A percentile compares a stretch with the other conserved stretches of the same genome.
Conservation (phyloP, 1,139 yeast genomes). For the Candida sp. region DNA sequence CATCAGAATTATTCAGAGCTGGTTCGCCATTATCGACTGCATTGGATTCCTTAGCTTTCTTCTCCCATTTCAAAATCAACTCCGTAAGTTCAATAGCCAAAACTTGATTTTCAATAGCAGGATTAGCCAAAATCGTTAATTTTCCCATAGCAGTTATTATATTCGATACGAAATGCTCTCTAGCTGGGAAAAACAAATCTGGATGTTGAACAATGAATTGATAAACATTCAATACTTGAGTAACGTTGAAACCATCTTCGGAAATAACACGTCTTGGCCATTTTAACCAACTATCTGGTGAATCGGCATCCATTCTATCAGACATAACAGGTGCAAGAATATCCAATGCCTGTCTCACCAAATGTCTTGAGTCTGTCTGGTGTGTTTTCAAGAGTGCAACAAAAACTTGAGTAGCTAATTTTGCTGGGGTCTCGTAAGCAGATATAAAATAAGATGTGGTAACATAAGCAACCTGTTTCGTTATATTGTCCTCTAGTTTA, state of each 20-base stretch:
- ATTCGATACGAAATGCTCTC: slow-evolving; percentile 87
- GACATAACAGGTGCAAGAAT: slow-evolving; percentile 87
- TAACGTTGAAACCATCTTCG: slow-evolving; percentile 82
- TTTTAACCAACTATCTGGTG: slow-evolving; percentile 79
- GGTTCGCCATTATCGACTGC: slow-evolving; percentile 10
- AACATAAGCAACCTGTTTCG: slow-evolving; percentile 92
- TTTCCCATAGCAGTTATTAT: slow-evolving; percentile 96
- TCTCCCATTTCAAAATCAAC: slow-evolving; percentile 83
- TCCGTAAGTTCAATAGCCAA: slow-evolving; percentile 91
- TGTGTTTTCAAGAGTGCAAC: slow-evolving; percentile 85
- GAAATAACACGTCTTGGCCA: slow-evolving; percentile 93
- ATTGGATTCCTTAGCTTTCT: slow-evolving; percentile 33
- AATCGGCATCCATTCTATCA: slow-evolving; percentile 57
- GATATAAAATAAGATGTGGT: slow-evolving; percentile 85
- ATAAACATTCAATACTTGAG: slow-evolving; percentile 83
- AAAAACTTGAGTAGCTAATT: slow-evolving; percentile 87
- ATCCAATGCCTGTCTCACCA: slow-evolving; percentile 88
- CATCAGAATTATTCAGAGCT: slow-evolving; percentile 9
- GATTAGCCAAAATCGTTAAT: slow-evolving; percentile 74
- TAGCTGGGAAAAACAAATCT: slow-evolving; percentile 76
- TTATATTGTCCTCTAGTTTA: slow-evolving; percentile 82
- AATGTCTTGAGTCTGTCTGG: slow-evolving; percentile 77
- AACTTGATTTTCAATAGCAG: slow-evolving; percentile 78
- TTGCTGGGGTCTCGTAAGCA: slow-evolving; percentile 85
- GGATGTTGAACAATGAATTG: slow-evolving; percentile 89